Base-by-base conservation (phyloP, 148 eudicot species). In the Cornus kousa region DNA sequence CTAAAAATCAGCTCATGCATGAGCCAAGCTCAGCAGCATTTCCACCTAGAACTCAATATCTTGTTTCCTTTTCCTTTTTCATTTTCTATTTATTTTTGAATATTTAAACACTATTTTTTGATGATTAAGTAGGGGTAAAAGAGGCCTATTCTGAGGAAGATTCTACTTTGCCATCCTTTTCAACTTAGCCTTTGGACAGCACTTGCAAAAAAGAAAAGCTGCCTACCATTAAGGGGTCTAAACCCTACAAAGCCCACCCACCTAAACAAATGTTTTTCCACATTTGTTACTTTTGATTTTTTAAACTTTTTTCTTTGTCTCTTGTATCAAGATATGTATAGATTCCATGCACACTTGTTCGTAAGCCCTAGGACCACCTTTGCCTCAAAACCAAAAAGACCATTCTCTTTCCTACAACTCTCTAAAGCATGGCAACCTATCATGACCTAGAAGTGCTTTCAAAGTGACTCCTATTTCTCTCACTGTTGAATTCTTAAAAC, bases 161-260 rank as follows among this genome's bases (percentile, higher is more conserved):
- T 91, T 86, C 87, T 86, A 82, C 87, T 87, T 85, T 89, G 71
- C 80, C 80, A 77, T 76, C 70, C 87, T 80, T 88, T 90, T 78
- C 78, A 87, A 80, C 80, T 19, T 68, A 77, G 78, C 85, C 85
- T 88, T 88, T 87, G 81, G 85, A 88, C 87, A 87, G 81, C 90
- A 90, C 91, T 87, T 81, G 84, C 62, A 62, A 86, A 74, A 79
- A 85, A 65, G 62, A 77, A 88, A 88, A 88, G 89, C 83, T 90
- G 89, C 89, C 92, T 72, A 83, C 86, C 89, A 89, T 87, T 82
- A 87, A 73, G 92, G 92, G 89, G 83, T 87, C 83, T 83, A 82
- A 74, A 71, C 84, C 80, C 85, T 81, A 82, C 76, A 86, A 89
- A 85, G 82, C 86, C 83, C 83, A 82, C 85, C 72, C 87, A 82